Evolutionary conservation across 768 basidiomycete genomes (phyloP), one percentile per base, ranked within the genome.

Genomic region (Chalciporus sphaerocephalus): DNA sequence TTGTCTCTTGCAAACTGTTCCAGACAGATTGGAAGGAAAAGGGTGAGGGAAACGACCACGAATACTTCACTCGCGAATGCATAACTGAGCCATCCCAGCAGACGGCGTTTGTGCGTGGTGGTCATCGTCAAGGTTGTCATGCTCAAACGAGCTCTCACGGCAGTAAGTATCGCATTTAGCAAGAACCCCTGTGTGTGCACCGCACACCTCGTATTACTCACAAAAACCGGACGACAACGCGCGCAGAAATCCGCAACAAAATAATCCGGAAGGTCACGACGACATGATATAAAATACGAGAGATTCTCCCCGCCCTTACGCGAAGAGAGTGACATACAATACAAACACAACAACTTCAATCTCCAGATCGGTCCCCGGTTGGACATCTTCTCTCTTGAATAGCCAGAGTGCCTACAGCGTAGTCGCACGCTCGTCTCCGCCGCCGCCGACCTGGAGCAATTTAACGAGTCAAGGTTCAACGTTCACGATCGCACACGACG

Each of bases 1-100:
- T 93, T 89, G 66, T 93, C 91, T 48, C 91, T 68, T 2, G 92
- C 92, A 52, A 93, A 91, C 64, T 94, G 92, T 62, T 88, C 87
- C 7, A 90, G 69, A 60, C 83, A 87, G 54, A 92, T 86, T 2
- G 90, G 88, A 2, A 92, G 73, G 58, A 92, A 91, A 18, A 91
- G 73, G 0, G 87, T 87, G 61, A 92, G 66, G 0, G 84, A 87
- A 13, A 88, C 87, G 38, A 88, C 79, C 15, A 85, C 86, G 57
- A 92, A 90, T 6, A 87, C 85, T 61, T 89, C 85, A 62, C 85
- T 87, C 1, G 89, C 89, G 57, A 91, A 92, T 0, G 87, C 87
- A 57, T 92, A 92, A 52, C 81, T 83, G 46, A 90, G 70, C 89
- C 89, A 92, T 36, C 89, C 89, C 40, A 76, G 71, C 6, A 89